Evolutionary conservation across 2,329 filamentous ascomycete species (phyloP).

Genomic region (Beauveria sp.): DNA sequence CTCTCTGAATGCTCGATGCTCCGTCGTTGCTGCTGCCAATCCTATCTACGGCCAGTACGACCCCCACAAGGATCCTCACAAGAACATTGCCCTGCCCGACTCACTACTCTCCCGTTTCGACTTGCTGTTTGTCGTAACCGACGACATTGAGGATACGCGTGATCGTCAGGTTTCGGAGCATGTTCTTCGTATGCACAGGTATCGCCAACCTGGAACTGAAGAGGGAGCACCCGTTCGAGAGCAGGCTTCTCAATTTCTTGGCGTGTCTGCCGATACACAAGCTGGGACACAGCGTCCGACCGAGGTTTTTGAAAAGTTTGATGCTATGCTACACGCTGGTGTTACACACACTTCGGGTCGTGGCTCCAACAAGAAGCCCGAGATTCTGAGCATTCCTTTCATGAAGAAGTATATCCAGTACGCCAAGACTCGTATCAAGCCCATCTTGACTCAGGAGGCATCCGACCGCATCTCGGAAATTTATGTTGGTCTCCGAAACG

Average conservation of each 20-base stretch:
- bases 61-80: constrained; percentile 95
- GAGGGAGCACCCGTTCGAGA: constrained; percentile 93
- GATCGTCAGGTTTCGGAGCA: constrained; percentile 93
- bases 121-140: constrained; percentile 92
- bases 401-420: constrained; percentile 99
- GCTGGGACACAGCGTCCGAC: constrained; percentile 66
- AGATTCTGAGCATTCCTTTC: constrained; percentile 92
- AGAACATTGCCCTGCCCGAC: constrained; percentile 95
- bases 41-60: constrained; percentile 98
- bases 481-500: constrained; percentile 89
- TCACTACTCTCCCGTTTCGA: constrained; percentile 97
- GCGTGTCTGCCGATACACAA: constrained; percentile 77
- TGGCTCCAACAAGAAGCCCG: constrained; percentile 66
- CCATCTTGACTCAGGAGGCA: constrained; percentile 81
- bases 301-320: constrained; percentile 93
- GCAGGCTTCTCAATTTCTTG: constrained; percentile 72
- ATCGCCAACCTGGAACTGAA: constrained; percentile 84
- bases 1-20: constrained; percentile 91
- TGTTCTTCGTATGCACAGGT: constrained; percentile 93
- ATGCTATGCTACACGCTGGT: constrained; percentile 89
- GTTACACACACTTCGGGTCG: constrained; percentile 70
- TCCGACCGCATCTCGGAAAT: constrained; percentile 86
- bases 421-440: constrained; percentile 85
- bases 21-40: constrained; percentile 92
- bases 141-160: constrained; percentile 91